Base-by-base conservation (phyloP, 2,329 filamentous ascomycete species). In the Nothophoma quercina region DNA sequence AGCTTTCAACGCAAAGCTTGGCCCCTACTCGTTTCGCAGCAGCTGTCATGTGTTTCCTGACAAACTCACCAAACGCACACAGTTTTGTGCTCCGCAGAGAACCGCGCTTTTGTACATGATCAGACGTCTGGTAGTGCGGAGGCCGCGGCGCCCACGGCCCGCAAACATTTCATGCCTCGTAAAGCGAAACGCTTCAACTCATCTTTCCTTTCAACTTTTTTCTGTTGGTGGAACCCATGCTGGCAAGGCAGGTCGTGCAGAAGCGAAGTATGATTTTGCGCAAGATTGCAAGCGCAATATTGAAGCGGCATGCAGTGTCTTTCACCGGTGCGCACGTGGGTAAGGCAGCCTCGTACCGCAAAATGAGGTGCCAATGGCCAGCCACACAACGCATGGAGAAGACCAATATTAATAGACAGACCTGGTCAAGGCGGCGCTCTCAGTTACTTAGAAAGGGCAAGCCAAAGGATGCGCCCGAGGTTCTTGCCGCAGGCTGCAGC, bases 51-150 rank as follows among this genome's bases (percentile, higher is more conserved):
- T 33, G 50, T 47, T 47, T 47, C 50, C 35, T 32, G 25, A 50
- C 38, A 18, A 38, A 12, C 36, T 47, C 35, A 34, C 38, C 50
- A 53, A 43, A 53, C 50, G 23, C 21, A 12, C 21, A 23, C 26
- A 23, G 50, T 53, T 53, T 53, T 42, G 50, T 39, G 21, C 43
- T 53, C 43, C 50, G 43, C 32, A 53, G n/a, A 6, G 9, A 26
- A 33, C 33, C 19, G 16, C 25, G 19, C 25, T 33, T 43, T 35
- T 38, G 26, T 21, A 21, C 25, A 42, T 10, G 33, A 42, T 32
- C 50, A 47, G 30, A 42, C 43, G 18, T 33, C 22, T 47, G 38
- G 22, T 43, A 42, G 19, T 7, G 32, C 42, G 32, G 32, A 43
- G 25, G 36, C 30, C 38, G 42, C 42, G 36, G 48, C 16, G 40